These are phyloP conservation scores for Pyricularia sp. DNA, from an alignment of 2,329 filamentous ascomycete species.

Conservation along the genomic window DNA sequence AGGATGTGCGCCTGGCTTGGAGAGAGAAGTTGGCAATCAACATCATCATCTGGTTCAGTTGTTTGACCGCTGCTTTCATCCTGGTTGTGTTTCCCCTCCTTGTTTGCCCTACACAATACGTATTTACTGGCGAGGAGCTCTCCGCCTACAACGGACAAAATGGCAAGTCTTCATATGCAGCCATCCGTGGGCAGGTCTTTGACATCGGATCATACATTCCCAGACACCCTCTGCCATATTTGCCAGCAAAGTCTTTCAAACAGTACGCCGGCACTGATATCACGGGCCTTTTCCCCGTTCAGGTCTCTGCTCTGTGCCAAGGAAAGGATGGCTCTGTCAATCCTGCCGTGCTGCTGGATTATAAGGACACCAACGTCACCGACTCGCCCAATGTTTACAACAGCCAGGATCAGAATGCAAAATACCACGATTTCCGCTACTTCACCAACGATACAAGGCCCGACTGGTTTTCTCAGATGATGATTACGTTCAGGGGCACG, in stretches of 20 bases:
- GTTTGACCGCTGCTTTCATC: constrained; percentile 69
- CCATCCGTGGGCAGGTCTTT: constrained; percentile 83
- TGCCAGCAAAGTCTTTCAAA: constrained; percentile 50
- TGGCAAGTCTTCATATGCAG: constrained; percentile 50
- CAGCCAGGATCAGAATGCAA: constrained; percentile 55
- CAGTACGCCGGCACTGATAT: constrained; percentile 81
- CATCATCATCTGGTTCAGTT: constrained; percentile 86
- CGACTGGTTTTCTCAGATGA: constrained; percentile 88
- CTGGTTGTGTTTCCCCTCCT: constrained; percentile 67
- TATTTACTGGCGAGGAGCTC: constrained; percentile 70
- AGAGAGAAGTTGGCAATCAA: constrained; percentile 97
- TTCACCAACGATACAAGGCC: constrained; percentile 69
- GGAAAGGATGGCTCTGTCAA: constrained; percentile 55
- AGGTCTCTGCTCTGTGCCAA: constrained; percentile 83
- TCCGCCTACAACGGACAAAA: constrained; percentile 59
- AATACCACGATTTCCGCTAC: constrained; percentile 87
- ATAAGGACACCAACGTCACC: constrained; percentile 62
- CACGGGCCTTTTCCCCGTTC: constrained; percentile 81
- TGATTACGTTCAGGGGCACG: constrained; percentile 60
- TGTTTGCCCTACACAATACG: constrained; percentile 83
- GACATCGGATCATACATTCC: constrained; percentile 63
- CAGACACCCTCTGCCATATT: constrained; percentile 59
- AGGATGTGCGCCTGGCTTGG: constrained; percentile 88
- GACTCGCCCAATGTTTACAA: constrained; percentile 53
- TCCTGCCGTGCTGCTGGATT: constrained; percentile 70